Evolutionary conservation across 1,284 basidiomycete genomes (phyloP), one percentile per base, ranked within the genome.

Genomic region (Leccinum cinnamomeum): DNA sequence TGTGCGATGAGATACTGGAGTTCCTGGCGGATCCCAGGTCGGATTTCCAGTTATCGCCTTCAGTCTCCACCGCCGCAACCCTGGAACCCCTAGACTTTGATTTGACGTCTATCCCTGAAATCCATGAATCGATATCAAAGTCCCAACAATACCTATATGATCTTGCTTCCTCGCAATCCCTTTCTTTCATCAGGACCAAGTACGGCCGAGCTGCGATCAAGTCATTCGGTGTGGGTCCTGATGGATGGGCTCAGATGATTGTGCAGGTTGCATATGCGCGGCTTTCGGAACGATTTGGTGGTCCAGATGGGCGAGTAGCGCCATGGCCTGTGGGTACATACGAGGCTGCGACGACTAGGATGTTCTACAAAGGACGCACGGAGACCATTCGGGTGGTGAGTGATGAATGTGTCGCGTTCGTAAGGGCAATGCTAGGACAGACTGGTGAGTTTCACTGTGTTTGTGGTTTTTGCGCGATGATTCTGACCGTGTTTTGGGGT

Each of bases 141-240:
- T 89, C 92, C 8, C 82, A 85, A 58, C 70, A 73, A 53, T 87
- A 83, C 14, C 87, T 90, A 37, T 70, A 77, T 7, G 81, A 83
- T 56, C 86, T 95, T 58, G 82, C 89, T 59, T 80, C 83, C 44
- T 81, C 83, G 25, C 94, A 95, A 71, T 81, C 82, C 57, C 79
- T 97, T 64, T 77, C 80, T 30, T 87, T 89, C 73, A 74, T 86
- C 64, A 81, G 84, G 60, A 95, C 92, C 12, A 75, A 79, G 3
- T 97, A 96, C 70, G 95, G 95, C 23, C 96, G 96, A 77, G 84
- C 84, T 39, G 86, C 86, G n/a, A 91, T 97, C 79, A 97, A 97
- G 81, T 78, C 82, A 58, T 93, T 91, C 71, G 88, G 90, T 55
- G 86, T 91, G 25, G 91, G 90, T 20, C 94, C 94, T 1, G 95